Conservation (phyloP, 768 basidiomycete species). For the Hortiboletus flavorubellus region DNA sequence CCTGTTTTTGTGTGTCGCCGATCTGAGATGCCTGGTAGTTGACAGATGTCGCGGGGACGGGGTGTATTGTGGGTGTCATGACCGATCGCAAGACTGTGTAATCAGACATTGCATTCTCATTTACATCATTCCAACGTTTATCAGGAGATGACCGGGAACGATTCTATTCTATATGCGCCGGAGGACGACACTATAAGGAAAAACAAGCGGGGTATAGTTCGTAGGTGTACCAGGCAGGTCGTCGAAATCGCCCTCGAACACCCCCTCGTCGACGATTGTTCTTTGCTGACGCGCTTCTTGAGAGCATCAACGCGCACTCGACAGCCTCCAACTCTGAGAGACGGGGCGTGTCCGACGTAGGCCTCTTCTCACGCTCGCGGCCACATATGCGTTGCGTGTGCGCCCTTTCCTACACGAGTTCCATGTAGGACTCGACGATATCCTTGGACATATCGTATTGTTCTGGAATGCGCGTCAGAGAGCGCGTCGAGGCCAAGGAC, state of each 20-base stretch:
- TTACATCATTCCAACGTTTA: not conserved
- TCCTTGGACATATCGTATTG: constrained; percentile 61
- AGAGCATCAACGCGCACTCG: constrained; percentile 81
- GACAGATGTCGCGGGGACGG: constrained; percentile 90
- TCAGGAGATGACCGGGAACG: not conserved
- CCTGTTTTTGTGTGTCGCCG: no score
- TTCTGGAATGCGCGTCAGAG: constrained; percentile 36
- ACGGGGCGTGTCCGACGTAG: constrained; percentile 56
- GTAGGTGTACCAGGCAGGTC: constrained; percentile 7
- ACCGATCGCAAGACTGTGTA: constrained; percentile 60
- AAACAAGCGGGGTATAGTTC: constrained; percentile 7
- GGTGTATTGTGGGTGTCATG: constrained; percentile 90
- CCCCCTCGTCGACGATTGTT: constrained; percentile 46
- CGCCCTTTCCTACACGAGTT: constrained; percentile 51
- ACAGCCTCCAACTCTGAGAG: constrained; percentile 71
- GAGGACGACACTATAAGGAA: not conserved
- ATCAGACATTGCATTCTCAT: constrained; percentile 8
- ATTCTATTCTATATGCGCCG: constrained; percentile 2
- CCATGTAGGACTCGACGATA: constrained; percentile 54
- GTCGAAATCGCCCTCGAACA: constrained; percentile 51
- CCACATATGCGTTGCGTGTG: constrained; percentile 37
- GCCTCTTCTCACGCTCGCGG: constrained; percentile 55
- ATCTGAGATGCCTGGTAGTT: constrained; percentile 45
- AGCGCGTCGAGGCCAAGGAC: not conserved
- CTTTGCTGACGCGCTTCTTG: constrained; percentile 38